Conservation (phyloP, 305 asterid genomes). For the Euphrasia arctica region DNA sequence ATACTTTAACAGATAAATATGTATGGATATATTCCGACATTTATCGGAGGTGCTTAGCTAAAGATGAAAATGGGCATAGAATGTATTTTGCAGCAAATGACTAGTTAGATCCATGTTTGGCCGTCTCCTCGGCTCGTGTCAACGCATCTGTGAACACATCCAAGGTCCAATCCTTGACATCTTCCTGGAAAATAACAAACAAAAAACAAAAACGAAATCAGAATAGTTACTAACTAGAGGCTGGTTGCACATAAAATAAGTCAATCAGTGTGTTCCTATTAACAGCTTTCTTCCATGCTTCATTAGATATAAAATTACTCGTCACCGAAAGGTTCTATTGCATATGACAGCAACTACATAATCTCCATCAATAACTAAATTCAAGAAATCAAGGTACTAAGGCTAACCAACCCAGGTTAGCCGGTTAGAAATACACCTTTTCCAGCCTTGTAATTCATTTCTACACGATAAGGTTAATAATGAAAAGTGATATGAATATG, state of each 20-base stretch:
- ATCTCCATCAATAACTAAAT: constrained; percentile 1
- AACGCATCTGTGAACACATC: constrained; percentile 69
- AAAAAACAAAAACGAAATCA: too few species aligned
- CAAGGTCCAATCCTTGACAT: constrained; percentile 69
- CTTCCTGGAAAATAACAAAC: constrained; percentile 47
- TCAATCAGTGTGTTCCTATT: not conserved
- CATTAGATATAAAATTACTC: not conserved
- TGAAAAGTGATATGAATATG: not conserved
- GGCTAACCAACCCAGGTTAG: not conserved
- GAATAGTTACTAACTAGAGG: too few species aligned
- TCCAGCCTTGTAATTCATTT: too few species aligned
- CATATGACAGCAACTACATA: not conserved
- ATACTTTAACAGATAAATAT: not conserved
- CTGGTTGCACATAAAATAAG: not conserved
- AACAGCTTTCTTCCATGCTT: not conserved
- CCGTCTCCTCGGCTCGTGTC: constrained; percentile 77
- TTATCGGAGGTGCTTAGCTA: too few species aligned
- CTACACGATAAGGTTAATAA: not conserved
- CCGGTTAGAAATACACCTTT: too few species aligned
- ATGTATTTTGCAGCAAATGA: not conserved
- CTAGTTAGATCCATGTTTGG: constrained; percentile 40
- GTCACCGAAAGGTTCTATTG: too few species aligned
- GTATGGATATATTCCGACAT: too few species aligned
- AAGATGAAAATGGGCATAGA: not conserved
- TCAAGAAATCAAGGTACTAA: not conserved